These are phyloP conservation scores for Sporothrix globosa DNA, from an alignment of 2,329 filamentous ascomycete genomes.

Conservation along the genomic window DNA sequence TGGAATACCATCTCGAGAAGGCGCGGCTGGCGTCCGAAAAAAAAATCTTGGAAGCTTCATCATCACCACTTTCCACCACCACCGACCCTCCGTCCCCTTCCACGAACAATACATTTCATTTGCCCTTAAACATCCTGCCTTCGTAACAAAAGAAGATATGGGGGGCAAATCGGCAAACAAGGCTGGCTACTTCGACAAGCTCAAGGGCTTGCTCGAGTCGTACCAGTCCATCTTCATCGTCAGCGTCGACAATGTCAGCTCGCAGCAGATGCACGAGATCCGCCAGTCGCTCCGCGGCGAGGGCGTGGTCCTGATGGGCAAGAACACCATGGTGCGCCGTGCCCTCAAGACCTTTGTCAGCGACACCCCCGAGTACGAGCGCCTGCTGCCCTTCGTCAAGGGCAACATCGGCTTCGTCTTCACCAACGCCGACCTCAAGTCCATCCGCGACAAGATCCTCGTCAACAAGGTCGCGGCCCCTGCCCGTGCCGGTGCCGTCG, in stretches of 20 bases:
- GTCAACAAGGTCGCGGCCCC: slow-evolving; percentile 97
- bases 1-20: background rate
- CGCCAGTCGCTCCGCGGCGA: slow-evolving; percentile 85
- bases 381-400: slow-evolving; percentile 91
- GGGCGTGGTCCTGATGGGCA: slow-evolving; percentile 98
- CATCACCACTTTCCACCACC: slow-evolving; percentile 31
- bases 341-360: slow-evolving; percentile 91
- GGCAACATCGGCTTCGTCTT: slow-evolving; percentile 99
- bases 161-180: slow-evolving; percentile 93
- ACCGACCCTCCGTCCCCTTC: slow-evolving; percentile 8
- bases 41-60: slow-evolving; percentile 16
- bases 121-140: slow-evolving; percentile 99
- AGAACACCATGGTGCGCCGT: slow-evolving; percentile 99
- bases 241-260: slow-evolving; percentile 98
- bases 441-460: slow-evolving; percentile 89
- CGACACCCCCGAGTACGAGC: slow-evolving; percentile 97
- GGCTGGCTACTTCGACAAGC: slow-evolving; percentile 98
- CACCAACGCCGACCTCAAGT: slow-evolving; percentile 96
- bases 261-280: slow-evolving; percentile 99
- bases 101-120: slow-evolving; percentile 40
- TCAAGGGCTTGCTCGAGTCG: slow-evolving; percentile 93
- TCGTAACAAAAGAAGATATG: slow-evolving; percentile 93
- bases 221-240: slow-evolving; percentile 99
- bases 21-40: slow-evolving; percentile 22
- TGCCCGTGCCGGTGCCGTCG: slow-evolving; percentile 95